Evolutionary conservation across 169 alveolate genomes (phyloP), one percentile per base, ranked within the genome.

Genomic region (Eimeria tenella): DNA sequence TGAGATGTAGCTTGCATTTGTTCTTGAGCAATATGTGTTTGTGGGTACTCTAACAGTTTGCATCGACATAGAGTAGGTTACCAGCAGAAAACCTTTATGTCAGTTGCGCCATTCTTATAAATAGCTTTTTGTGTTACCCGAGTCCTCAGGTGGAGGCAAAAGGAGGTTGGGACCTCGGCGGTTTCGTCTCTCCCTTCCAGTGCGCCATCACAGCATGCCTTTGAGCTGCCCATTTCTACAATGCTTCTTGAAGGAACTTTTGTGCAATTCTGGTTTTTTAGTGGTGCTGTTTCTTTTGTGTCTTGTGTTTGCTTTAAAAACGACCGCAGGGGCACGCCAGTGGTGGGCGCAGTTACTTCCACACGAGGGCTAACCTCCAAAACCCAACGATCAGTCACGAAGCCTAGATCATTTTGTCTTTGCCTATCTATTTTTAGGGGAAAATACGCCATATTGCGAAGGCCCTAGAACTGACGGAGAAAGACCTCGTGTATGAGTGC

Each of bases 401-500:
- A n/a, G 52, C 70, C 17, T 52, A 4, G 42, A 6, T 11, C 31
- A 9, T 49, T 73, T 71, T 74, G 77, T 17, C 6, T 68, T 71
- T 25, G 10, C 10, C 53, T 13, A 4, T 82, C 55, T 56, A n/a
- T 25, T 49, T 58, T 52, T 58, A 90, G 94, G 83, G 79, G 13
- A 90, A 90, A 25, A 75, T 90, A 5, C 52, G 50, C 56, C 8
- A 6, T 6, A 75, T 90, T 11, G 52, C 65, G 8, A n/a, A 25
- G 42, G 83, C 86, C 15, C 42, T 90, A 1, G 50, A 52, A 1
- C 91, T 90, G 6, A 79, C 90, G 23, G 75, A 50, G 50, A 6
- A 84, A 4, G 94, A 90, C 81, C 86, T 90, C 49, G 94, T 90
- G 31, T 90, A 63, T 68, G 94, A 90, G 94, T 90, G 75, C 82